Conservation (phyloP, 768 basidiomycete species). For the Kwoniella europaea region DNA sequence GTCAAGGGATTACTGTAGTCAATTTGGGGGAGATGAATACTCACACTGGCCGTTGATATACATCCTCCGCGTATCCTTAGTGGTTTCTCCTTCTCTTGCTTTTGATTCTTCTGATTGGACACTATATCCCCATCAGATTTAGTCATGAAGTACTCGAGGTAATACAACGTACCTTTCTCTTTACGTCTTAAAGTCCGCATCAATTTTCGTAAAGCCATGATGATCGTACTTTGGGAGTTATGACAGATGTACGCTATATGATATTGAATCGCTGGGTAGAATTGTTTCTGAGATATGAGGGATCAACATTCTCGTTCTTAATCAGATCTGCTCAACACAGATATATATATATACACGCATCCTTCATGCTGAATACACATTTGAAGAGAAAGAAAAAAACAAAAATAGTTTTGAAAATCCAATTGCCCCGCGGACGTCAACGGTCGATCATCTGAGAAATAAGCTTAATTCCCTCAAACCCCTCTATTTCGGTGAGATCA, state of each 20-base stretch:
- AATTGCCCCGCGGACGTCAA: background rate
- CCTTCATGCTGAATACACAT: too few species aligned
- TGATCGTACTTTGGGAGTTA: too few species aligned
- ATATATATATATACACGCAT: too few species aligned
- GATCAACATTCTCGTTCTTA: too few species aligned
- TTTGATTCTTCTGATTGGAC: background rate
- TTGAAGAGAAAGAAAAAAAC: background rate
- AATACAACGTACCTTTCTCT: background rate
- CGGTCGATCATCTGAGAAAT: background rate
- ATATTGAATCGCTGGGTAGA: too few species aligned
- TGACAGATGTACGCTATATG: too few species aligned
- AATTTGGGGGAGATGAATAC: background rate
- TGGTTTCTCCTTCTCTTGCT: background rate
- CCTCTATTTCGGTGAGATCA: background rate
- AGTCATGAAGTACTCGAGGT: background rate
- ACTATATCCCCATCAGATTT: background rate
- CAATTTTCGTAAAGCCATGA: background rate
- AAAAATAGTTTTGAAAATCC: background rate
- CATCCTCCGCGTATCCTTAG: background rate
- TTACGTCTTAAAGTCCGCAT: background rate
- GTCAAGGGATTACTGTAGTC: background rate
- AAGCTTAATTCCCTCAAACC: background rate
- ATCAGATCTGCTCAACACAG: too few species aligned
- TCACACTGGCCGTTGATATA: conserved; percentile 1
- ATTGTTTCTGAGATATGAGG: too few species aligned